Base-by-base conservation (phyloP, 768 basidiomycete species). In the Dioszegia crocea region DNA sequence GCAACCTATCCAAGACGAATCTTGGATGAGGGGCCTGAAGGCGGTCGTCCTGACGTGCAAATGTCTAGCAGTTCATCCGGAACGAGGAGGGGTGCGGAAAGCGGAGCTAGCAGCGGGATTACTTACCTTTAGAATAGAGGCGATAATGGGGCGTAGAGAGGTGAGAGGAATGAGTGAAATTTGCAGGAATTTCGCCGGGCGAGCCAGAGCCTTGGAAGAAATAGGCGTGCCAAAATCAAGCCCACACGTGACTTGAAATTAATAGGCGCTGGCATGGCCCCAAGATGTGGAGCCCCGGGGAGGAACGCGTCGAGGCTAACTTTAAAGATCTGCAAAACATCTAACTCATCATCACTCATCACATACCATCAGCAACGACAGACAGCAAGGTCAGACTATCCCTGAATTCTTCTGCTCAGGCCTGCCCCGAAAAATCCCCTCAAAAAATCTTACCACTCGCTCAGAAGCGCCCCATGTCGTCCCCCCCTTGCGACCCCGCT, bases 41-140 rank as follows among this genome's bases (percentile, higher is more conserved):
- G 24, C 29, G 49, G 59, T 64, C 63, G 56, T 64, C 46, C 63
- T 64, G 63, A 64, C 63, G 63, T 64, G 63, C 63, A 64, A 64
- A 64, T 52, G 63, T 64, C 63, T 39, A 45, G 55, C 55, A 57
- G 31, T 57, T 53, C 51, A 53, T 53, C 51, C 51, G 26, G 51
- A 40, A 53, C 12, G 12, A 24, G 31, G 38, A 26, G 2, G 51
- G 51, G 5, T 3, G 21, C n/a, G 36, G 26, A 23, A 9, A 51
- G 26, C 33, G 33, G 38, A 9, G 11, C 23, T 30, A n/a, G n/a
- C n/a, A n/a, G n/a, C n/a, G n/a, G 31, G 17, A 5, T 8, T 12
- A 43, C 41, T 43, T 21, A 43, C 41, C 6, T 8, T 43, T 8
- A 9, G n/a, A n/a, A n/a, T n/a, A n/a, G n/a, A n/a, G n/a, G n/a